Evolutionary conservation across 1,139 yeast species (phyloP), one percentile per base, ranked within the genome.

Genomic region (Magnusiomyces magnusii): DNA sequence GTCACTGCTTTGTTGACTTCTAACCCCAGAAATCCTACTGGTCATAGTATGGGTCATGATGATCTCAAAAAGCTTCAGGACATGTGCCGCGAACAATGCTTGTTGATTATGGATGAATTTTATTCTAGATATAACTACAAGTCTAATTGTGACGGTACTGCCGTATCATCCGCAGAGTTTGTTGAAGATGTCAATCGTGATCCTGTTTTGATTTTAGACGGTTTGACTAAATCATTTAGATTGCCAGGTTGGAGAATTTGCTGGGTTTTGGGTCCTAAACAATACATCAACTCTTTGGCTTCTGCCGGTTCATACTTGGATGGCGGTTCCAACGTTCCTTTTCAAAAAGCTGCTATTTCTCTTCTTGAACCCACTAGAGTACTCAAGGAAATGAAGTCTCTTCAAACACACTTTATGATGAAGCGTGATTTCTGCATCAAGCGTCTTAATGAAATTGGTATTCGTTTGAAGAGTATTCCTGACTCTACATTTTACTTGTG

Each of bases 191-290:
- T 83, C 19, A 80, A 83, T 67, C 73, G 71, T 57, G 88, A 83
- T 66, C 86, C 87, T 0, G 87, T 83, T 5, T 76, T 83, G 64
- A 82, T 83, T 63, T 75, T 83, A 60, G 85, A 83, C 69, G 88
- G 88, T 1, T 75, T 83, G 54, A 83, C 88, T 56, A 83, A 83
- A 70, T 83, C 85, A 0, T 83, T 83, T 72, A 76, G 88, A 63
- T 75, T 83, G 57, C 87, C 88, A 1, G 88, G 88, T 1, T 83
- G 87, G 87, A 77, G 88, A 72, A 81, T 81, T 21, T 83, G 87
- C 66, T 83, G 88, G 88, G 76, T 83, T 60, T 73, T 83, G 61
- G 88, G 88, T 0, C 88, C 88, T 19, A 85, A 82, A 67, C 82
- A 81, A 58, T 83, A 83, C 67, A 80, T 83, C 65, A 75, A 74